A percentile compares a stretch with the other conserved stretches of the same genome.
phyloP scores from a whole-genome alignment of 2,329 filamentous ascomycete species.

The Macroventuria anomochaeta region DNA sequence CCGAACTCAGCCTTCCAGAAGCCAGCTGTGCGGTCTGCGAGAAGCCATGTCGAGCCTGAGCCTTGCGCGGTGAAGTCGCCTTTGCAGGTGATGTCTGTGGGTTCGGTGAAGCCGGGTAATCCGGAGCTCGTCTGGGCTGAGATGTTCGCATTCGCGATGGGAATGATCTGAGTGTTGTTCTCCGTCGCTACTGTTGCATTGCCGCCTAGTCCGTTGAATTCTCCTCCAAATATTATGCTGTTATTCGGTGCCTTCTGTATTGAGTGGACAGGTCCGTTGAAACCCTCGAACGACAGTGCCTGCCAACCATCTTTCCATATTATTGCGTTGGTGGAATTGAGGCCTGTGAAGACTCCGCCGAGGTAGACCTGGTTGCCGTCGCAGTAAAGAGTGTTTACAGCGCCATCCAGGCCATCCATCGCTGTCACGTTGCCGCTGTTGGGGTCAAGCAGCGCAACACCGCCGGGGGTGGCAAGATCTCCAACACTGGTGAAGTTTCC shows the following conservation, averaged over 20 bases:
- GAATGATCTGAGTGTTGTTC: slow-evolving; percentile 79
- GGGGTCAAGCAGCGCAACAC: slow-evolving; percentile 82
- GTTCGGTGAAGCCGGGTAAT: slow-evolving; percentile 72
- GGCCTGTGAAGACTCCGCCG: slow-evolving; percentile 81
- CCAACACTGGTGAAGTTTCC: slow-evolving; percentile 96
- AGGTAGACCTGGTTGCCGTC: slow-evolving; percentile 88
- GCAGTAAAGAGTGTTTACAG: slow-evolving; percentile 82
- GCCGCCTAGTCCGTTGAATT: slow-evolving; percentile 85
- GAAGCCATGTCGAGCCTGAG: slow-evolving; percentile 80
- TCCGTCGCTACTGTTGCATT: slow-evolving; percentile 74
- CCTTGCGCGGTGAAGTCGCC: slow-evolving; percentile 66
- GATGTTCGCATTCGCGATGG: slow-evolving; percentile 79
- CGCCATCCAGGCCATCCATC: slow-evolving; percentile 81
- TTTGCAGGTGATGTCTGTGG: slow-evolving; percentile 83
- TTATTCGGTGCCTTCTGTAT: slow-evolving; percentile 81
- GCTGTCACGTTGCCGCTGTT: slow-evolving; percentile 72
- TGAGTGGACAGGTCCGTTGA: slow-evolving; percentile 89
- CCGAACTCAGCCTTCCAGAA: slow-evolving; percentile 84
- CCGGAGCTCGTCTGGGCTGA: slow-evolving; percentile 68
- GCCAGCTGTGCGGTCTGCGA: slow-evolving; percentile 76
- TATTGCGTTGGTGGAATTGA: slow-evolving; percentile 87
- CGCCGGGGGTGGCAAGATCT: slow-evolving; percentile 73
- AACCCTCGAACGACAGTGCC: slow-evolving; percentile 87
- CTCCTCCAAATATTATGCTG: slow-evolving; percentile 89
- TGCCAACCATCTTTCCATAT: slow-evolving; percentile 77